Percentiles rank a stretch among this genome's conserved stretches.
Conservation (phyloP, 495 filamentous ascomycete genomes). For the Neurospora sp. region DNA sequence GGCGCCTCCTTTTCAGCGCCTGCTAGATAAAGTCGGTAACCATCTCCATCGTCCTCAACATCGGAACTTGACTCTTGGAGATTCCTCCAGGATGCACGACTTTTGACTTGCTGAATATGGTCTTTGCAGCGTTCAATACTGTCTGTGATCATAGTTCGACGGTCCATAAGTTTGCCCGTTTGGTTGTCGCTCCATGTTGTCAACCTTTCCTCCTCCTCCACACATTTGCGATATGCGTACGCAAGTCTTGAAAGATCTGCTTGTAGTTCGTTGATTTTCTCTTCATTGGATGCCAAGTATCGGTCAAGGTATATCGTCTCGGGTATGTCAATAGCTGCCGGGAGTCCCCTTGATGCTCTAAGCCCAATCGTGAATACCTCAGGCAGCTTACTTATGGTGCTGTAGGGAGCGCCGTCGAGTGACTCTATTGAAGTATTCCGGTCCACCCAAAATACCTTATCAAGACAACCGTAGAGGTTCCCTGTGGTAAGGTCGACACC, state of each 20-base stretch:
- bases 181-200: constrained; percentile 10
- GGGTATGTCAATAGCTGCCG: constrained; percentile 53
- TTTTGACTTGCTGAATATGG: constrained; percentile 10
- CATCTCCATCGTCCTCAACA: constrained; percentile 33
- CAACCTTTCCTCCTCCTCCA: constrained; percentile 13
- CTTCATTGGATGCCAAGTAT: constrained; percentile 53
- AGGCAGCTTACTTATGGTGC: constrained; percentile 43
- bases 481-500: not conserved
- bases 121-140: constrained; percentile 13
- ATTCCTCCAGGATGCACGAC: constrained; percentile 20
- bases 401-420: constrained; percentile 4
- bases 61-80: constrained; percentile 38
- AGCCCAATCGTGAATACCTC: constrained; percentile 57
- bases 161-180: constrained; percentile 25
- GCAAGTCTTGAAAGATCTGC: constrained; percentile 22
- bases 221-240: constrained; percentile 13
- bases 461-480: constrained; percentile 60
- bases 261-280: constrained; percentile 36
- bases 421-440: not conserved
- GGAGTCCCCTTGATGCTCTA: constrained; percentile 33
- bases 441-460: constrained; percentile 51
- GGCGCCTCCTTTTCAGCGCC: constrained; percentile 24
- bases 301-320: constrained; percentile 66
- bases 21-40: constrained; percentile 43
- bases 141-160: constrained; percentile 18